Base-by-base conservation (phyloP, 2,329 filamentous ascomycete genomes). In the Tolypocladium nubicola region DNA sequence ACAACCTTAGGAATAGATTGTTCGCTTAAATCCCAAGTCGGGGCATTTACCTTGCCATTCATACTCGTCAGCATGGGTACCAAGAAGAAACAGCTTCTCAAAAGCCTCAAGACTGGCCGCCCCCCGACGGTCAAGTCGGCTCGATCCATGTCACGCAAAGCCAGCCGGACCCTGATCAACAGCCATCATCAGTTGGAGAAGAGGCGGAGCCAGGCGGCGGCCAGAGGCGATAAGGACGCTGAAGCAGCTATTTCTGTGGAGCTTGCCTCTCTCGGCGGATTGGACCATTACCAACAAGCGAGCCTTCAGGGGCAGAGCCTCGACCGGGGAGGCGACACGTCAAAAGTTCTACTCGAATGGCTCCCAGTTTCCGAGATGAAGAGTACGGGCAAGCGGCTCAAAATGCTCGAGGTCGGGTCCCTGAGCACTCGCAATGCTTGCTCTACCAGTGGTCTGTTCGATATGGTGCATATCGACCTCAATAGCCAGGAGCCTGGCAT, bases 361-460 rank as follows among this genome's bases (percentile, higher is more conserved):
- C 73, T 88, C 8, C 68, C 71, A 1, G 56, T 66, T 21, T 40
- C 59, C 13, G 63, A 67, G 4, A 62, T 73, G 49, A 69, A 63
- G 56, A 59, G 61, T 33, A 57, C 61, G 4, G 30, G 57, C 14
- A 58, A 58, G 9, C 65, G 66, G 5, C 70, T 90, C 43, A 82
- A 79, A 23, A 84, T 97, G 75, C 83, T 99, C 8, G 94, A 99
- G 72, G 85, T 99, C 54, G 94, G 94, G 9, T 88, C 92, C 1
- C 75, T 99, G 55, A 95, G 90, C 63, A 88, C 85, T 3, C 80
- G 81, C 43, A 99, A 99, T 70, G 88, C 87, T 16, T 96, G 91
- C 71, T 93, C 91, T 0, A 82, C 77, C 59, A 88, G 87, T 60
- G 78, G 78, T 8, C 68, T 81, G 49, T 88, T 97, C 64, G 77